A percentile compares a stretch with the other conserved stretches of the same genome.
These are phyloP conservation scores for Schizothecium vesticola DNA, from an alignment of 495 filamentous ascomycete genomes.

Conservation along the genomic window DNA sequence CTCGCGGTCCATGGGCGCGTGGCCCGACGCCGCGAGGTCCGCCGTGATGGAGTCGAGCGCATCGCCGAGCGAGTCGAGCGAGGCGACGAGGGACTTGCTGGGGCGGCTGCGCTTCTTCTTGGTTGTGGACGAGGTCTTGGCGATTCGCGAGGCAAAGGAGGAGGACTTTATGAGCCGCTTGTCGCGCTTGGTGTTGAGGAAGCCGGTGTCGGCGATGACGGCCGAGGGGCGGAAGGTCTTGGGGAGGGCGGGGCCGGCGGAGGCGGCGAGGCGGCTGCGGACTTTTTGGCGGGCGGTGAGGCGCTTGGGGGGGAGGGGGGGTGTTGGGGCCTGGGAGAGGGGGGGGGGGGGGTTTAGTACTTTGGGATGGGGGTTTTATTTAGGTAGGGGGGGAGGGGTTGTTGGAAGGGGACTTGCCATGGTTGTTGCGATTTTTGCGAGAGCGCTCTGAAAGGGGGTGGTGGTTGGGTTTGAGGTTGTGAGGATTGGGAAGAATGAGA, in stretches of 20 bases:
- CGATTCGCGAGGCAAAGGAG: slow-evolving; percentile 66
- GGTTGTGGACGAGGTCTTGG: slow-evolving; percentile 49
- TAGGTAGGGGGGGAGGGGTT: neutral
- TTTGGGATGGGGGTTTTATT: neutral
- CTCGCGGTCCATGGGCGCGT: slow-evolving; percentile 24
- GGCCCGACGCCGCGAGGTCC: slow-evolving; percentile 33
- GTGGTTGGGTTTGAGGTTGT: neutral
- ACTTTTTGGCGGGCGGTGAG: slow-evolving; percentile 28
- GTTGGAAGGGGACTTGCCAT: neutral
- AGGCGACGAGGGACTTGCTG: slow-evolving; percentile 70
- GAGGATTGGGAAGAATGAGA: neutral
- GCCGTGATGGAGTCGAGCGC: slow-evolving; percentile 58
- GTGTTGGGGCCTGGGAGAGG: slow-evolving; percentile 26
- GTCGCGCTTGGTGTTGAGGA: slow-evolving; percentile 66
- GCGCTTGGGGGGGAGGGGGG: slow-evolving; percentile 23
- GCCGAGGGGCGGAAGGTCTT: slow-evolving; percentile 39
- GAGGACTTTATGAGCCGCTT: slow-evolving; percentile 73
- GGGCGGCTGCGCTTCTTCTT: slow-evolving; percentile 56
- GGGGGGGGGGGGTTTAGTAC: neutral
- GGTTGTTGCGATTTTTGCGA: neutral
- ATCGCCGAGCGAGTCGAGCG: slow-evolving; percentile 68
- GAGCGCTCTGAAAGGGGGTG: neutral
- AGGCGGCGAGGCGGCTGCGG: slow-evolving; percentile 27
- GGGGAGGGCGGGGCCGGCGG: slow-evolving; percentile 33
- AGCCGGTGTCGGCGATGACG: slow-evolving; percentile 32